These are phyloP conservation scores for Colletotrichum tropicicola DNA, from an alignment of 2,329 filamentous ascomycete species.

Conservation along the genomic window DNA sequence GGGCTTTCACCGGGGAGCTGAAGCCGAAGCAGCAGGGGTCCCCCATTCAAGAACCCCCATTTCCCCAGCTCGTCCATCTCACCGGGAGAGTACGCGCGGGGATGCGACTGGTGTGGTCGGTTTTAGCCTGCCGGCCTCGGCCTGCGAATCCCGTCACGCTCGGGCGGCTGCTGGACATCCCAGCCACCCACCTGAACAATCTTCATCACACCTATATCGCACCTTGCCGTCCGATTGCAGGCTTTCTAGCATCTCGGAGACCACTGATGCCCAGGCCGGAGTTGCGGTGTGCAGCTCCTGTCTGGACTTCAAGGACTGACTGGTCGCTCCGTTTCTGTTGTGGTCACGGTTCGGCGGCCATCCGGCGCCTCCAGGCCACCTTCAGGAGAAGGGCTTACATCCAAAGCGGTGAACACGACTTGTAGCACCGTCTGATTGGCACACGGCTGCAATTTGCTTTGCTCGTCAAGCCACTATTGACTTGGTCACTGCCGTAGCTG, in stretches of 20 bases:
- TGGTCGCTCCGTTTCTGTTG: background rate
- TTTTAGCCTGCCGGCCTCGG: slow-evolving; percentile 10
- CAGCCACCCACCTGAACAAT: background rate
- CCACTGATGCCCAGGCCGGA: background rate
- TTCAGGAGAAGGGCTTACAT: background rate
- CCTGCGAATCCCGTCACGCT: slow-evolving; percentile 1
- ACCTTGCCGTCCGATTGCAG: background rate
- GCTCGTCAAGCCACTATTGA: slow-evolving; percentile 1
- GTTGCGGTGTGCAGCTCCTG: slow-evolving; percentile 12
- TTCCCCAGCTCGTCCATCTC: background rate
- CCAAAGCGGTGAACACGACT: background rate
- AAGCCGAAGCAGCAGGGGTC: background rate
- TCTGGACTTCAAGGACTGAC: background rate
- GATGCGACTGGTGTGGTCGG: slow-evolving; percentile 1
- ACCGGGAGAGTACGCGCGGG: slow-evolving; percentile 2
- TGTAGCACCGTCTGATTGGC: background rate
- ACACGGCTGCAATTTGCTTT: background rate
- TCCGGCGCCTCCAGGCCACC: slow-evolving; percentile 8
- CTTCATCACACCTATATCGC: background rate
- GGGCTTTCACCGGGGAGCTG: background rate
- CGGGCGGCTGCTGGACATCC: background rate
- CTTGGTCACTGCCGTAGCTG: slow-evolving; percentile 5
- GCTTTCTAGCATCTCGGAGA: background rate
- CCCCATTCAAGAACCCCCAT: background rate
- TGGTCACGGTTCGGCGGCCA: slow-evolving; percentile 12